Evolutionary conservation across 495 filamentous ascomycete genomes (phyloP).

Genomic region (Talaromyces trachyspermus): DNA sequence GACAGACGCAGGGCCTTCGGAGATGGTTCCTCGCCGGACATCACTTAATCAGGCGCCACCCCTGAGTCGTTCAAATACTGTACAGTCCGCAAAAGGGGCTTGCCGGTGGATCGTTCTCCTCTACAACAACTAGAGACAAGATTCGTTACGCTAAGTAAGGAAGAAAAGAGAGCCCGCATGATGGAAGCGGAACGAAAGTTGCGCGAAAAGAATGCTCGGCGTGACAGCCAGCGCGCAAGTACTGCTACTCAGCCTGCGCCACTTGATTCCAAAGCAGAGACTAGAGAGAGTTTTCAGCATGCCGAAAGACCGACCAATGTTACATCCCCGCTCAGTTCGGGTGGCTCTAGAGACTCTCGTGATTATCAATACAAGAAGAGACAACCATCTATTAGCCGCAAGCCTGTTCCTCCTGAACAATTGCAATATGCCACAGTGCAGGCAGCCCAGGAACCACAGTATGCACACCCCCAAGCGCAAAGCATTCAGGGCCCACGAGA

Average conservation of each 20-base stretch:
- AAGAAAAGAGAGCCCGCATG: conserved; percentile 77
- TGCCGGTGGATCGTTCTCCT: conserved; percentile 75
- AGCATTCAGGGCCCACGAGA: not conserved
- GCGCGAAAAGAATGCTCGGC: conserved; percentile 41
- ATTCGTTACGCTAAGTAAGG: conserved; percentile 81
- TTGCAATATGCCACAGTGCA: conserved; percentile 11
- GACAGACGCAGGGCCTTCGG: conserved; percentile 7
- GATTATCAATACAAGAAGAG: not conserved
- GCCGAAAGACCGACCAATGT: too few relatives aligned
- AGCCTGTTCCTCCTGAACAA: not conserved
- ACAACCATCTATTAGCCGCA: conserved; percentile 2
- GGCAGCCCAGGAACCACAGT: conserved; percentile 5
- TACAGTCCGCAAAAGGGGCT: conserved; percentile 37
- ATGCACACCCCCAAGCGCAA: not conserved
- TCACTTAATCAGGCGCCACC: conserved; percentile 15
- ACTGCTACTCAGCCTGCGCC: conserved; percentile 7
- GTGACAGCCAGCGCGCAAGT: conserved; percentile 21
- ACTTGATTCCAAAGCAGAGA: not conserved
- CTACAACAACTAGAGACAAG: conserved; percentile 87
- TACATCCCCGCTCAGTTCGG: too few relatives aligned
- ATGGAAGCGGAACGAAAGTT: conserved; percentile 63
- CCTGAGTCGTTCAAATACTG: conserved; percentile 29
- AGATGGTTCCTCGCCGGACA: not conserved
- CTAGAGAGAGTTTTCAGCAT: not conserved
- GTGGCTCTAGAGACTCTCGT: not conserved